These are phyloP conservation scores for Cyclanthera cordifolia DNA, from an alignment of 306 rosid genomes.

Conservation along the genomic window DNA sequence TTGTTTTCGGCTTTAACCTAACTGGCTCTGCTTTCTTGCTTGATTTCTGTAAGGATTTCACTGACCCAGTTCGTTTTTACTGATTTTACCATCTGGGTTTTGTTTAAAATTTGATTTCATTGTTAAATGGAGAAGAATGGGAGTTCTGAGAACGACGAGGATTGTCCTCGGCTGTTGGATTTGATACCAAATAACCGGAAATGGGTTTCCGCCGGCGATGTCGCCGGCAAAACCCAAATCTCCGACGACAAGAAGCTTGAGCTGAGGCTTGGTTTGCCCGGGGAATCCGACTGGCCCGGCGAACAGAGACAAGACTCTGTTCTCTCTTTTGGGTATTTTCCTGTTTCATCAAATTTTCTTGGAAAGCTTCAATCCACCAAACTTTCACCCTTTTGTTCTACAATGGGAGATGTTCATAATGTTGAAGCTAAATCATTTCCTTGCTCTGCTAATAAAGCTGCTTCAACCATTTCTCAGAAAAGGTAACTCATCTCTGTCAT, in stretches of 20 bases:
- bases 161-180: slow-evolving; percentile 50
- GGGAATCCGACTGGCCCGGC: slow-evolving; percentile 45
- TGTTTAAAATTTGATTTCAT: background rate
- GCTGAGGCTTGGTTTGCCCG: slow-evolving; percentile 89
- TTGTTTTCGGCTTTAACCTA: too few relatives aligned
- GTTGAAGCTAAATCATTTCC: slow-evolving; percentile 40
- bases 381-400: slow-evolving; percentile 23
- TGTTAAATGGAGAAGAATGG: slow-evolving; percentile 32
- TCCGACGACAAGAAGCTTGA: slow-evolving; percentile 61
- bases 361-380: slow-evolving; percentile 18
- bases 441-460: slow-evolving; percentile 33
- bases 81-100: slow-evolving; percentile 8
- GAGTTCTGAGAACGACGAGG: slow-evolving; percentile 42
- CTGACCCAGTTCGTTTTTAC: background rate
- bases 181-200: slow-evolving; percentile 48
- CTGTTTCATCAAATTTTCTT: slow-evolving; percentile 22
- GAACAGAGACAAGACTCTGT: slow-evolving; percentile 35
- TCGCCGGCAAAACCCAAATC: slow-evolving; percentile 26
- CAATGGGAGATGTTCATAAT: slow-evolving; percentile 41
- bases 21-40: background rate
- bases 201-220: slow-evolving; percentile 34
- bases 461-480: slow-evolving; percentile 66
- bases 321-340: slow-evolving; percentile 40
- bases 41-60: background rate
- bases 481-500: slow-evolving; percentile 36